Evolutionary conservation across 495 filamentous ascomycete genomes (phyloP).

Genomic region (Amniculicola lignicola): DNA sequence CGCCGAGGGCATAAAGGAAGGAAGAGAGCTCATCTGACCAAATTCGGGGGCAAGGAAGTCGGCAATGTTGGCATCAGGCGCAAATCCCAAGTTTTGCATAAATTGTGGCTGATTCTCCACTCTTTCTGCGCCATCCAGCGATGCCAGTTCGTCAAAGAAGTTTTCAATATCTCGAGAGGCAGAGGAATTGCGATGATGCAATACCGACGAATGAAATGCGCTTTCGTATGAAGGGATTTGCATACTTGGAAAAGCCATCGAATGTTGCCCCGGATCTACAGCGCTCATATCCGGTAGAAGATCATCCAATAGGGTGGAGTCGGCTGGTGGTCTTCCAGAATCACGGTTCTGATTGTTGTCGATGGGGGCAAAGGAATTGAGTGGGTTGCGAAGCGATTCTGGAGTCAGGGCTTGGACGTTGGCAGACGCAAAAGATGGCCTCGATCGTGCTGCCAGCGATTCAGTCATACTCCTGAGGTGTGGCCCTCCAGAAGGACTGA

Average conservation of each 20-base stretch:
- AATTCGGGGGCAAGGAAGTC: conserved; percentile 26
- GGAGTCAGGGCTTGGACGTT: conserved; percentile 16
- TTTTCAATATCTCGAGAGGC: conserved; percentile 21
- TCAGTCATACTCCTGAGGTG: no score
- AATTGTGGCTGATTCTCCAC: conserved; percentile 36
- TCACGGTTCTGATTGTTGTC: background rate
- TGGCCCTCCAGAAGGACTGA: no score
- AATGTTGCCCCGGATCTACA: background rate
- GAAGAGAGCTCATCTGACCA: conserved; percentile 29
- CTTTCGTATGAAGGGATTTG: background rate
- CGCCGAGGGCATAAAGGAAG: conserved; percentile 3
- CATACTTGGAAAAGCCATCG: background rate
- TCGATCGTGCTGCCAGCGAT: background rate
- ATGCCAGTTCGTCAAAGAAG: conserved; percentile 37
- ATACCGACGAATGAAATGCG: background rate
- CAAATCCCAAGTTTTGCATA: conserved; percentile 42
- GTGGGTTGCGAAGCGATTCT: conserved; percentile 14
- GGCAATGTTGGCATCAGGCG: conserved; percentile 43
- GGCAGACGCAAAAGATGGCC: conserved; percentile 2
- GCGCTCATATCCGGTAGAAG: conserved; percentile 24
- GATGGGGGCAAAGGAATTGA: background rate
- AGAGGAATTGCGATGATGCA: conserved; percentile 10
- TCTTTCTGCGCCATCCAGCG: conserved; percentile 32
- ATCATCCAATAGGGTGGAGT: conserved; percentile 17
- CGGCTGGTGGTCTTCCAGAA: background rate